phyloP scores from a whole-genome alignment of 371 early-diverging fungal genomes.

The Zancudomyces culisetae region DNA sequence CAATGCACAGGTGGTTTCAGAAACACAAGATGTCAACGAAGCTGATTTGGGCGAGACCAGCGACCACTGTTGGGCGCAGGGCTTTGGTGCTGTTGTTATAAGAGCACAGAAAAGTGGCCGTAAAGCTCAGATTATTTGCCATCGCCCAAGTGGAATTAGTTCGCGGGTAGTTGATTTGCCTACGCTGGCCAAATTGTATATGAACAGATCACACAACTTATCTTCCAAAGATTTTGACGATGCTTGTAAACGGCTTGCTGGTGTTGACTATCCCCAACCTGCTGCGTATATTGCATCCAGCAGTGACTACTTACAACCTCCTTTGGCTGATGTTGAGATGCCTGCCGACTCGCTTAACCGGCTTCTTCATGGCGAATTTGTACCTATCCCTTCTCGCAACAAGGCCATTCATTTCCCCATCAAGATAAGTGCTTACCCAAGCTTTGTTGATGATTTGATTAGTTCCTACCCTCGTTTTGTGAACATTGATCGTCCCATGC shows the following conservation, averaged over 20 bases:
- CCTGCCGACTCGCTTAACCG: not conserved
- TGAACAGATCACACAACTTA: conserved; percentile 5
- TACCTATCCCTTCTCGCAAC: not conserved
- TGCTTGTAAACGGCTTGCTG: not conserved
- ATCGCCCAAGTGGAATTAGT: conserved; percentile 63
- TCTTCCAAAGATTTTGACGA: not conserved
- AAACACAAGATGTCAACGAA: conserved; percentile 5
- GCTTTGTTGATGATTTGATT: conserved; percentile 19
- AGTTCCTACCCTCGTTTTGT: conserved; percentile 51
- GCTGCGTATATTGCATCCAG: not conserved
- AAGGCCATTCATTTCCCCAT: not conserved
- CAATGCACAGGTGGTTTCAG: conserved; percentile 5
- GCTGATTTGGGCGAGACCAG: conserved; percentile 25
- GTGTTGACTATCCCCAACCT: not conserved
- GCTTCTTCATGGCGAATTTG: conserved; percentile 1
- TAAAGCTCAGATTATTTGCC: conserved; percentile 62
- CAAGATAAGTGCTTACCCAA: not conserved
- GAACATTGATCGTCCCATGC: conserved; percentile 36
- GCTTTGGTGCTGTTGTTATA: conserved; percentile 63
- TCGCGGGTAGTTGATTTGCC: conserved; percentile 55
- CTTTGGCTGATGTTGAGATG: not conserved
- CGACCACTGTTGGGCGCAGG: conserved; percentile 59
- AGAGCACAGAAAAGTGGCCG: conserved; percentile 38
- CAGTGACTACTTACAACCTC: no score
- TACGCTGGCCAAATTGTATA: conserved; percentile 15